Percentiles rank a stretch among this genome's conserved stretches.
Evolutionary conservation across 2,329 filamentous ascomycete species (phyloP).

Genomic region (Orbilia oligospora): DNA sequence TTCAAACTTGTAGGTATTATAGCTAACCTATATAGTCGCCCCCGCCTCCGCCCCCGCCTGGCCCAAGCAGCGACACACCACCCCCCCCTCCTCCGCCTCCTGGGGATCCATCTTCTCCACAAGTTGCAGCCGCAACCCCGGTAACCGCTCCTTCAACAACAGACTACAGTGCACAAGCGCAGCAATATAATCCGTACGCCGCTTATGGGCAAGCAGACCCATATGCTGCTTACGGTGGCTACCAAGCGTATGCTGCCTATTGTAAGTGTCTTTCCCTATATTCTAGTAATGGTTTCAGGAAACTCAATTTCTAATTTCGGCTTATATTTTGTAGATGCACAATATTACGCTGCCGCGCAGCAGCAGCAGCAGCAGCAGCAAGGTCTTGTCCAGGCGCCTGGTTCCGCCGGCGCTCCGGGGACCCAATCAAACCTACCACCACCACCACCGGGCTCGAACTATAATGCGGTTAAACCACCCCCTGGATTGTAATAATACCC

Average conservation of each 20-base stretch:
- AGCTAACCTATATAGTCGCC: conserved; percentile 62
- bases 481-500: conserved; percentile 34
- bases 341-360: conserved; percentile 56
- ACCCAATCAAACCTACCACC: conserved; percentile 39
- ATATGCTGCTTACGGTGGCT: conserved; percentile 92
- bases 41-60: conserved; percentile 63
- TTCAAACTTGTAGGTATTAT: background rate
- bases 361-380: conserved; percentile 54
- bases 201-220: conserved; percentile 80
- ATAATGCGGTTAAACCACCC: conserved; percentile 54
- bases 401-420: conserved; percentile 47
- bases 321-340: conserved; percentile 33
- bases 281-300: background rate
- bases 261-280: conserved; percentile 64
- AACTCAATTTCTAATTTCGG: background rate
- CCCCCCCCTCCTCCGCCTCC: conserved; percentile 65
- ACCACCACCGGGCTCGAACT: conserved; percentile 28
- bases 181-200: conserved; percentile 54
- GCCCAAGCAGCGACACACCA: conserved; percentile 65
- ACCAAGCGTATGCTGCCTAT: conserved; percentile 77
- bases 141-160: conserved; percentile 69
- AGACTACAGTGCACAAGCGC: conserved; percentile 79
- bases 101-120: conserved; percentile 63
- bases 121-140: conserved; percentile 68
- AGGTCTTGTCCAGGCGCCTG: conserved; percentile 27